These are phyloP conservation scores for Scutellaria galericulata DNA, from an alignment of 257 asterid genomes.

Conservation along the genomic window DNA sequence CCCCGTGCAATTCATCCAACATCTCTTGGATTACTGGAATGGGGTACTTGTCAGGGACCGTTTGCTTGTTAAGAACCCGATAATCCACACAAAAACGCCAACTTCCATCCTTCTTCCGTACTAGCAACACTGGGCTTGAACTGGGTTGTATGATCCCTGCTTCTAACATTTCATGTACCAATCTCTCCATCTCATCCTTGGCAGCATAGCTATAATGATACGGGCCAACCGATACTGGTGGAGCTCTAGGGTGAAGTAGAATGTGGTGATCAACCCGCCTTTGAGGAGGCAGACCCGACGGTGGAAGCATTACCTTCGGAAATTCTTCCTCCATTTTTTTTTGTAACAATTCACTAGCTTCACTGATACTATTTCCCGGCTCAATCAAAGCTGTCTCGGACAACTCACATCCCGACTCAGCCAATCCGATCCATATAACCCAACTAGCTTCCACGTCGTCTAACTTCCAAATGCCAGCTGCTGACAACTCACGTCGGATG, in stretches of 20 bases:
- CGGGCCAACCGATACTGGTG: not conserved
- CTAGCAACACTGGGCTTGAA: too few species aligned
- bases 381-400: not conserved
- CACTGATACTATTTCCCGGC: not conserved
- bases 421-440: not conserved
- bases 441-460: not conserved
- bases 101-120: too few species aligned
- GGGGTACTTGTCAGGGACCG: too few species aligned
- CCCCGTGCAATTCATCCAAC: too few species aligned
- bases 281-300: not conserved
- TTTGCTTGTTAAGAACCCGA: too few species aligned
- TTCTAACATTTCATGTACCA: not conserved
- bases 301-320: not conserved
- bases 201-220: not conserved
- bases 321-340: not conserved
- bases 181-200: not conserved
- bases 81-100: too few species aligned
- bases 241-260: not conserved
- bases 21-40: too few species aligned
- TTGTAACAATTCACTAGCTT: not conserved
- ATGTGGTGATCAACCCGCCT: not conserved
- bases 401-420: not conserved
- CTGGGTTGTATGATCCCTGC: too few species aligned
- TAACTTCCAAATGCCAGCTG: not conserved
- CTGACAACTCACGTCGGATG: not conserved